Conservation (phyloP, 805 yeast genomes). For the Wickerhamiella shivajii region DNA sequence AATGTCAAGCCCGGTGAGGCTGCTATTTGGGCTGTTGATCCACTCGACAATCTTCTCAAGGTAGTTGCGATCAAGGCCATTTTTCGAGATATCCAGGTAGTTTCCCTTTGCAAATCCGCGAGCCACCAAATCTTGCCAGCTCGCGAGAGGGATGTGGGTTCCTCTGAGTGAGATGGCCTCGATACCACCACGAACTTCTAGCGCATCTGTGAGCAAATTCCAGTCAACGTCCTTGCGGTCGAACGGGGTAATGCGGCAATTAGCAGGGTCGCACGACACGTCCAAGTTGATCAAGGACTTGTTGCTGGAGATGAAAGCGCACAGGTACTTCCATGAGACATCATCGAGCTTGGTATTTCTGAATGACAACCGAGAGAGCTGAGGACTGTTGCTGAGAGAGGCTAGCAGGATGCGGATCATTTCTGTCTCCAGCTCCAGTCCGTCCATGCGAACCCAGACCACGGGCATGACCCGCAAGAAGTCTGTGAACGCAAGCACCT, state of each 20-base stretch:
- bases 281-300: slow-evolving; percentile 22
- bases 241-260: slow-evolving; percentile 14
- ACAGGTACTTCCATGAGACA: slow-evolving; percentile 65
- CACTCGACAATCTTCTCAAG: slow-evolving; percentile 42
- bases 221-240: slow-evolving; percentile 71
- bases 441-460: slow-evolving; percentile 61
- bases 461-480: slow-evolving; percentile 78
- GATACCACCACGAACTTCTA: slow-evolving; percentile 55
- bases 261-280: slow-evolving; percentile 19
- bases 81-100: slow-evolving; percentile 65
- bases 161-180: slow-evolving; percentile 74
- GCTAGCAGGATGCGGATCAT: slow-evolving; percentile 64
- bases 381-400: slow-evolving; percentile 50
- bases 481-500: slow-evolving; percentile 76
- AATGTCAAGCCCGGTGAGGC: slow-evolving; percentile 58
- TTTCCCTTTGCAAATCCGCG: slow-evolving; percentile 41
- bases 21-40: slow-evolving; percentile 32
- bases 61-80: slow-evolving; percentile 48
- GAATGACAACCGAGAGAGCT: slow-evolving; percentile 57
- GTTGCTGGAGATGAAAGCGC: slow-evolving; percentile 59
- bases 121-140: slow-evolving; percentile 13
- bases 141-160: slow-evolving; percentile 49
- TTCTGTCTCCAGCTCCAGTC: slow-evolving; percentile 55
- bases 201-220: slow-evolving; percentile 56
- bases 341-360: slow-evolving; percentile 61